A percentile compares a stretch with the other conserved stretches of the same genome.
These are phyloP conservation scores for Mycena leptocephala DNA, from an alignment of 768 basidiomycete species.

Conservation along the genomic window DNA sequence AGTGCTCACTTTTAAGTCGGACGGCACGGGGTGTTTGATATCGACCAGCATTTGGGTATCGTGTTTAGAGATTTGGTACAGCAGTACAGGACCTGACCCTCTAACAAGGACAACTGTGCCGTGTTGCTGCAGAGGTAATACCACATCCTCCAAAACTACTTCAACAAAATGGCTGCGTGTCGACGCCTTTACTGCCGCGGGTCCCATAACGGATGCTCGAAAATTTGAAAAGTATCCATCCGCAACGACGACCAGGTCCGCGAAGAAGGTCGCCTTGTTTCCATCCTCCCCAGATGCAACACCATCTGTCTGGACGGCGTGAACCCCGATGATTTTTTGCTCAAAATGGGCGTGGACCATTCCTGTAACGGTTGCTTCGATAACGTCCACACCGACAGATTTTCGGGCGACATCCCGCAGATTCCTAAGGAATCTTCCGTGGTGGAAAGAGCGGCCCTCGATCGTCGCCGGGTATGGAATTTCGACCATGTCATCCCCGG, in stretches of 20 bases:
- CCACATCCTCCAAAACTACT: conserved; percentile 83
- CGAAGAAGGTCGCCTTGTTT: conserved; percentile 73
- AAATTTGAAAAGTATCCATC: conserved; percentile 98
- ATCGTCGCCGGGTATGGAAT: conserved; percentile 87
- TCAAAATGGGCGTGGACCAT: conserved; percentile 64
- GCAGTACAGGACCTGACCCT: conserved; percentile 87
- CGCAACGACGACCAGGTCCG: conserved; percentile 88
- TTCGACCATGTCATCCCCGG: conserved; percentile 74
- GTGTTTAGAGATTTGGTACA: conserved; percentile 92
- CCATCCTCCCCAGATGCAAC: conserved; percentile 40
- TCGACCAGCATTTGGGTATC: conserved; percentile 97
- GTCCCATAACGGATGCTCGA: conserved; percentile 75
- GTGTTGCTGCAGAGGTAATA: conserved; percentile 80
- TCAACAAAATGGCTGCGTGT: conserved; percentile 90
- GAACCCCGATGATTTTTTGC: conserved; percentile 78
- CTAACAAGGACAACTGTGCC: conserved; percentile 89
- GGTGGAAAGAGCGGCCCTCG: conserved; percentile 93
- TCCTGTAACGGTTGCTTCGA: conserved; percentile 89
- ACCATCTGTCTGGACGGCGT: conserved; percentile 55
- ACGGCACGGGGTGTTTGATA: conserved; percentile 86
- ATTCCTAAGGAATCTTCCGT: conserved; percentile 90
- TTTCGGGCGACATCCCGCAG: conserved; percentile 77
- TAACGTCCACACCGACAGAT: conserved; percentile 79
- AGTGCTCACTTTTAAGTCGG: conserved; percentile 78
- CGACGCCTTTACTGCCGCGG: conserved; percentile 59